These are phyloP conservation scores for Aristolochia fimbriata DNA, from an alignment of 164 flowering plant species.

Conservation along the genomic window DNA sequence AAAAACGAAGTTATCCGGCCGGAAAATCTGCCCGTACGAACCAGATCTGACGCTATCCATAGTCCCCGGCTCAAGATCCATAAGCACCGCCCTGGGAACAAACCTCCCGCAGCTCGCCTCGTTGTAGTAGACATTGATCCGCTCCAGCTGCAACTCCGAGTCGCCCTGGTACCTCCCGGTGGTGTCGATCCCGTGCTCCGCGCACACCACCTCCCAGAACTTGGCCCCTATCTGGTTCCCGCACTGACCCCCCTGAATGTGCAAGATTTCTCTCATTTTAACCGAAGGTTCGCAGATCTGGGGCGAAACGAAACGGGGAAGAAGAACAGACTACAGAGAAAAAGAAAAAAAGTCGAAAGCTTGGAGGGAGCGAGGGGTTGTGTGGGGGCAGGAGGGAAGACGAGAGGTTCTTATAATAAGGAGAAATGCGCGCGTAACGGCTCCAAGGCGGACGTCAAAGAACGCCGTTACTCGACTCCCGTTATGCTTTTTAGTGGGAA, in stretches of 20 bases:
- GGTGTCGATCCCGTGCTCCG: slow-evolving; percentile 40
- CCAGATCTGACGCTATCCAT: slow-evolving; percentile 43
- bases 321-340: no score
- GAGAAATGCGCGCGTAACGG: not conserved
- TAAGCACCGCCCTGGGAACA: slow-evolving; percentile 41
- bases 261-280: slow-evolving; percentile 41
- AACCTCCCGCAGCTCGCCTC: slow-evolving; percentile 43
- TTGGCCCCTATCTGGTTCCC: slow-evolving; percentile 49
- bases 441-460: no score
- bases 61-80: slow-evolving; percentile 48
- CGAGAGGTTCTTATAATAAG: not conserved
- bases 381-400: no score
- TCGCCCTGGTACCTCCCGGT: slow-evolving; percentile 35
- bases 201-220: slow-evolving; percentile 44
- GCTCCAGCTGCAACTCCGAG: slow-evolving; percentile 33
- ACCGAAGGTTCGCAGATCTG: not conserved
- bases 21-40: slow-evolving; percentile 37
- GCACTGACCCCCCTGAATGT: slow-evolving; percentile 46
- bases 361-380: not conserved
- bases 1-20: slow-evolving; percentile 41
- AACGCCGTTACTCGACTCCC: no score
- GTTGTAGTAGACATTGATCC: slow-evolving; percentile 44
- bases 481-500: no score
- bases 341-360: not conserved
- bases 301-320: no score